Conservation (phyloP, 2,329 filamentous ascomycete genomes). For the Sordariomycetes sp. region DNA sequence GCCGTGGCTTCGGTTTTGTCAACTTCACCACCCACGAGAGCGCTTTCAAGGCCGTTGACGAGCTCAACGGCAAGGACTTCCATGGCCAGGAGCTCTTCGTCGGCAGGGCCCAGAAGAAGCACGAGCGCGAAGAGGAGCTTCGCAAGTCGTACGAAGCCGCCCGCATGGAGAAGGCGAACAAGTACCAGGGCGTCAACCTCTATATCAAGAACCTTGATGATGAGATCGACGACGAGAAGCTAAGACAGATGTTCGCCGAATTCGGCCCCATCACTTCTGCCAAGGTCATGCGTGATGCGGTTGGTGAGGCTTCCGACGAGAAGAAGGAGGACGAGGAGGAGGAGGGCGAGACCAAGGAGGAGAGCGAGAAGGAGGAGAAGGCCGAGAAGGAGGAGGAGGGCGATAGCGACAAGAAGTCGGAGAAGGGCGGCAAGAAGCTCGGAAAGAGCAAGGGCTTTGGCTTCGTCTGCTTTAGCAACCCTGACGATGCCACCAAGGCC, state of each 20-base stretch:
- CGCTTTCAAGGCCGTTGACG: slow-evolving; percentile 77
- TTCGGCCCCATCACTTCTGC: slow-evolving; percentile 96
- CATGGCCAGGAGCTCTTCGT: slow-evolving; percentile 94
- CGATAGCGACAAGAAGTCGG: slow-evolving; percentile 45
- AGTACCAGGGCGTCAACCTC: slow-evolving; percentile 98
- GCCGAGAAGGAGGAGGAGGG: slow-evolving; percentile 30
- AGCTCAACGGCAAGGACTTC: slow-evolving; percentile 86
- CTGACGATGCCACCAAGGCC: slow-evolving; percentile 97
- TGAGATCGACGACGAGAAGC: slow-evolving; percentile 94
- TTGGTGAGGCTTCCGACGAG: slow-evolving; percentile 42
- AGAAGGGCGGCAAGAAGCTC: slow-evolving; percentile 54
- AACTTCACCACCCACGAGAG: slow-evolving; percentile 90
- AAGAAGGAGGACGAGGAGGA: slow-evolving; percentile 37
- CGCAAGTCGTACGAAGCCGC: slow-evolving; percentile 98
- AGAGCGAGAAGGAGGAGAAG: slow-evolving; percentile 37
- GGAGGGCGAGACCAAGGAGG: slow-evolving; percentile 35
- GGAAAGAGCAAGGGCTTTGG: slow-evolving; percentile 99
- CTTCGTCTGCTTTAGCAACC: slow-evolving; percentile 99
- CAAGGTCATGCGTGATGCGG: slow-evolving; percentile 93
- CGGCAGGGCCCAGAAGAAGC: slow-evolving; percentile 98
- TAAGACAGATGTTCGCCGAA: slow-evolving; percentile 82
- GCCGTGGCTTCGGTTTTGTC: slow-evolving; percentile 90
- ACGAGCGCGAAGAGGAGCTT: slow-evolving; percentile 98
- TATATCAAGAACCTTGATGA: slow-evolving; percentile 99
- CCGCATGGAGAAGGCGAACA: slow-evolving; percentile 94